phyloP scores from a whole-genome alignment of 2,329 filamentous ascomycete species.

The Epichloe festucae region DNA sequence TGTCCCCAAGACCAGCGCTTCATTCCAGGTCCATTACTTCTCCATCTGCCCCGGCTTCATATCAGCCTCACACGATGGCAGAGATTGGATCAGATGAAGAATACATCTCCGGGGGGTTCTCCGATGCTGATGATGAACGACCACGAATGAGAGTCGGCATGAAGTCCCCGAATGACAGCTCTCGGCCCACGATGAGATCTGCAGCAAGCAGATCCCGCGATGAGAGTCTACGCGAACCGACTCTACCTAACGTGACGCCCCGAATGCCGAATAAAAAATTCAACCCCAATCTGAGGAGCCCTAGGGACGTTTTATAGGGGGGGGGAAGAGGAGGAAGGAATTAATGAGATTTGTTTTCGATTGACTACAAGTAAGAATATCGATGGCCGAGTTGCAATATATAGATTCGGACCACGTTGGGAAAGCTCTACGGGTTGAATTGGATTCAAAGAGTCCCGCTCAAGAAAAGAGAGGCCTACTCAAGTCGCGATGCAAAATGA shows the following conservation, averaged over 20 bases:
- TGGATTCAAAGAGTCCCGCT: background rate
- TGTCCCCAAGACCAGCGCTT: conserved; percentile 47
- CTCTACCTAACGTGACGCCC: conserved; percentile 28
- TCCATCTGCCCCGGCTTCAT: conserved; percentile 47
- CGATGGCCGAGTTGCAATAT: background rate
- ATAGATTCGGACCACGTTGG: background rate
- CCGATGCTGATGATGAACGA: conserved; percentile 58
- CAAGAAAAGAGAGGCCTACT: background rate
- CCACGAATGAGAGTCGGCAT: conserved; percentile 45
- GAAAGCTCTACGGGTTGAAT: background rate
- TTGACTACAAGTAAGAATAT: background rate
- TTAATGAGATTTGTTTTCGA: background rate
- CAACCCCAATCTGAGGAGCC: conserved; percentile 19
- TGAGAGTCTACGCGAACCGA: conserved; percentile 19
- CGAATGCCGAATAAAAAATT: conserved; percentile 25
- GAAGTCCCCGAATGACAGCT: conserved; percentile 42
- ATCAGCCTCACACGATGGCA: conserved; percentile 37
- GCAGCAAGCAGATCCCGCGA: conserved; percentile 21
- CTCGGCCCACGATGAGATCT: conserved; percentile 29
- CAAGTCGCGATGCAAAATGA: background rate
- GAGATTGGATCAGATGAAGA: conserved; percentile 70
- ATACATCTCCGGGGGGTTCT: conserved; percentile 56
- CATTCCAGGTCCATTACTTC: conserved; percentile 79
- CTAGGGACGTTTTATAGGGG: conserved; percentile 21
- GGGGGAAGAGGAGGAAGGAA: conserved; percentile 1